Evolutionary conservation across 441 rosid genomes (phyloP), one percentile per base, ranked within the genome.

Genomic region (Pelargonium cotyledonis): DNA sequence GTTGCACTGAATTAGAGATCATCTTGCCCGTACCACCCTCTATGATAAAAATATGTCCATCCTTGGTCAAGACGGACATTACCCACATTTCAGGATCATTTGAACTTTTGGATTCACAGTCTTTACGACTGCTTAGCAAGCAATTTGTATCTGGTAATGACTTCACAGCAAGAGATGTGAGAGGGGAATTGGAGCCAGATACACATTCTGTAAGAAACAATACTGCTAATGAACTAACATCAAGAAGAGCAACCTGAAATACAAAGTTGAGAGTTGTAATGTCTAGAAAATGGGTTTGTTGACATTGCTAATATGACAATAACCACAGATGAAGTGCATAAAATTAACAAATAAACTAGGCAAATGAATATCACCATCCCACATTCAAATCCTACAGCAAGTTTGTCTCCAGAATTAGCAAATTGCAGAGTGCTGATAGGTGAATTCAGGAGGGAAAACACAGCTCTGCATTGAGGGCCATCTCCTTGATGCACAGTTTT

Each of bases 231-330:
- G 82, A 38, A 79, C 79, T 74, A 67, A 74, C 80, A 79, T 90
- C 91, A 21, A 92, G 90, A 85, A 87, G 66, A 73, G 93, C 93
- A 66, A 88, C 96, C 98, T 92, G 88, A 71, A 83, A 80, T 70
- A 79, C 41, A 41, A 73, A 75, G 78, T 65, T 62, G 41, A 67
- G 80, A 78, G 62, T 49, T 75, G 66, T 31, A 63, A 73, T 71
- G 67, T 49, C 74, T 66, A 67, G 60, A 75, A 44, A 73, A 64
- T 70, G 43, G 68, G 64, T 74, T 51, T 38, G 41, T 14, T 74
- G 71, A 69, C 12, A 78, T 16, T 68, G 62, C 23, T 44, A 67
- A 44, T 68, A 15, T 26, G 66, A 40, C 43, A 70, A 5, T 53
- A 38, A 68, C 51, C 35, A 5, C 47, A 68, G 40, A 57, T 6